phyloP scores from a whole-genome alignment of 306 rosid species.

The Castanea mollissima region DNA sequence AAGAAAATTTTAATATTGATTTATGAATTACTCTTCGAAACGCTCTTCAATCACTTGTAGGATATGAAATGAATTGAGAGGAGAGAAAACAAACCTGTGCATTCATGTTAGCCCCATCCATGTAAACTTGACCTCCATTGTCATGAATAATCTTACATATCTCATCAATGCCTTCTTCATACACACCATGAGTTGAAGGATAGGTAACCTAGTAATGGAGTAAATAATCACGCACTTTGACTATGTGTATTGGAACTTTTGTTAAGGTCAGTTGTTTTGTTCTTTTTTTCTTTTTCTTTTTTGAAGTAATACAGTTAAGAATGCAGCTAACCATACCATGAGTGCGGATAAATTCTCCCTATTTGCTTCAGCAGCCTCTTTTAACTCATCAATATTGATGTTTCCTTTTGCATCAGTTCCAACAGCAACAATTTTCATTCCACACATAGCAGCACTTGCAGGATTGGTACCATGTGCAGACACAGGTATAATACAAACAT shows the following conservation, averaged over 20 bases:
- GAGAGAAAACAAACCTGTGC: conserved; percentile 59
- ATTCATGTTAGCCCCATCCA: conserved; percentile 99
- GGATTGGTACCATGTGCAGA: conserved; percentile 99
- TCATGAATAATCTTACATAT: conserved; percentile 97
- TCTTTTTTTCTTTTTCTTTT: no score
- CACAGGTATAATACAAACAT: conserved; percentile 95
- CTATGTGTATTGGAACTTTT: no score
- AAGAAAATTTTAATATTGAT: no score
- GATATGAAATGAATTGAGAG: background rate
- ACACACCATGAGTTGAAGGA: conserved; percentile 98
- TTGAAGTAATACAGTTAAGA: no score
- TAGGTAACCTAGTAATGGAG: conserved; percentile 73
- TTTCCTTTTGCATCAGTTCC: conserved; percentile 99
- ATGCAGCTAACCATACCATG: conserved; percentile 44
- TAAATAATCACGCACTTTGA: no score
- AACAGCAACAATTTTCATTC: conserved; percentile 93
- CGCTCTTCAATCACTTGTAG: no score
- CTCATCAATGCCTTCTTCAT: conserved; percentile 97
- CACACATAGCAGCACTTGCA: conserved; percentile 99
- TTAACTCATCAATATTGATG: conserved; percentile 85
- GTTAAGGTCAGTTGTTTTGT: no score
- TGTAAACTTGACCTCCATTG: conserved; percentile 98
- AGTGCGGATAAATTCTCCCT: conserved; percentile 85
- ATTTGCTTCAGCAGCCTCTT: conserved; percentile 87
- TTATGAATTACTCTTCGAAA: no score